Evolutionary conservation across 805 yeast species (phyloP), one percentile per base, ranked within the genome.

Genomic region (Yueomyces sinensis): DNA sequence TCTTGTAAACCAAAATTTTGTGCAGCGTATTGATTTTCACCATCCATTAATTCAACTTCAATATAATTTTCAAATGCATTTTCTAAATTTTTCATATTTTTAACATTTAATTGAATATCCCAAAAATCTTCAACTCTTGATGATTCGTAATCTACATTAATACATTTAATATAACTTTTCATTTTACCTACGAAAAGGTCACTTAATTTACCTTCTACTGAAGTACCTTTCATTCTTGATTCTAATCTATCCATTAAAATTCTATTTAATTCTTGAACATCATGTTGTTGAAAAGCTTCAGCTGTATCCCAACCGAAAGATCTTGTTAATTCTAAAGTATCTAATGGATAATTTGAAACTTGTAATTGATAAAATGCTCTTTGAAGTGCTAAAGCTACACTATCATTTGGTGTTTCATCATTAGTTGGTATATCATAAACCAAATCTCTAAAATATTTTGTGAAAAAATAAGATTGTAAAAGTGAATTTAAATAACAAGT

Each of bases 241-340:
- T 91, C 99, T 30, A 91, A 66, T 43, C 79, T 74, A 56, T 91
- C 99, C 96, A 91, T 89, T 50, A 91, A 66, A 27, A 91, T 86
- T 46, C 99, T 76, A 54, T 87, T 86, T 53, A 91, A 66, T 56
- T 91, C 99, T 55, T 91, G 99, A 13, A 91, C 96, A 54, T 91
- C 99, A 58, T 91, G 97, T 59, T 91, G 99, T 2, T 94, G 82
- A 57, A 91, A 91, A 0, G 96, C 94, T 45, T 91, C 98, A 5
- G 79, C 77, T 9, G 82, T 70, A 52, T 86, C 95, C 99, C 99
- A 91, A 7, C 99, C 98, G 65, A 91, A 91, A 0, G 96, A 78
- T 39, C 74, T 72, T 0, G 98, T 91, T 35, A 91, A 65, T 50
- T 83, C 95, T 41, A 72, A 54, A 0, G 99, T 91, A 39, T 82